A percentile compares a stretch with the other conserved stretches of the same genome.
These are phyloP conservation scores for Ceriops zippeliana DNA, from an alignment of 345 rosid genomes.

Conservation along the genomic window DNA sequence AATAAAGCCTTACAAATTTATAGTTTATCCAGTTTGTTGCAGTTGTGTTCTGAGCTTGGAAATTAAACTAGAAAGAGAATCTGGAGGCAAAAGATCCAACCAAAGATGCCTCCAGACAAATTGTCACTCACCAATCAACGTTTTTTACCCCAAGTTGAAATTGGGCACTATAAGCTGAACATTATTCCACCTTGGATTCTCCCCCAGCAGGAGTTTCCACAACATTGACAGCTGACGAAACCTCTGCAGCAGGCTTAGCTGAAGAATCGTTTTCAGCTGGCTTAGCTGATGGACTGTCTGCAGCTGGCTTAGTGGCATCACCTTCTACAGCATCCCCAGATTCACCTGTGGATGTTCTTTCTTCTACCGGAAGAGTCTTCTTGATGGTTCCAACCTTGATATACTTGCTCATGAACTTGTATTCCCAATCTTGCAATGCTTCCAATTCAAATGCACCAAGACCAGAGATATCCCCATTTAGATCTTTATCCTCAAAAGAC, in stretches of 20 bases:
- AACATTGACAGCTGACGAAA: slow-evolving; percentile 28
- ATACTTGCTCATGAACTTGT: slow-evolving; percentile 97
- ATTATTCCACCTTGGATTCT: slow-evolving; percentile 38
- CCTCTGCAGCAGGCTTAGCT: slow-evolving; percentile 40
- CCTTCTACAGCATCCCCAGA: slow-evolving; percentile 38
- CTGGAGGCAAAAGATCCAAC: background rate
- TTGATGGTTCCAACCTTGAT: slow-evolving; percentile 80
- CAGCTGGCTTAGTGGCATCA: slow-evolving; percentile 37
- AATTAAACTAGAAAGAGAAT: slow-evolving; percentile 9
- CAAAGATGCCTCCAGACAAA: slow-evolving; percentile 1
- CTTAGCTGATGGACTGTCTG: slow-evolving; percentile 14
- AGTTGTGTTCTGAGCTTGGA: slow-evolving; percentile 9
- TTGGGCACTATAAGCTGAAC: background rate
- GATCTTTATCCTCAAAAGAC: slow-evolving; percentile 90
- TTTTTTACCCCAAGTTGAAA: background rate
- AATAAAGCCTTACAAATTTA: slow-evolving; percentile 18
- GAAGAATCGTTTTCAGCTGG: background rate
- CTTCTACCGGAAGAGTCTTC: slow-evolving; percentile 42
- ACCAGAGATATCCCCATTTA: slow-evolving; percentile 89
- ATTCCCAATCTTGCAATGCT: slow-evolving; percentile 99
- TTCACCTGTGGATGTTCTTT: slow-evolving; percentile 42
- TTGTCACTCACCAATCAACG: background rate
- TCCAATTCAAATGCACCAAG: slow-evolving; percentile 95
- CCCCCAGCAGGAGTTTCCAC: slow-evolving; percentile 27
- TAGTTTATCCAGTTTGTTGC: slow-evolving; percentile 7